phyloP scores from a whole-genome alignment of 129 eudicot genomes.

The Chrysanthemum lavandulifolium region DNA sequence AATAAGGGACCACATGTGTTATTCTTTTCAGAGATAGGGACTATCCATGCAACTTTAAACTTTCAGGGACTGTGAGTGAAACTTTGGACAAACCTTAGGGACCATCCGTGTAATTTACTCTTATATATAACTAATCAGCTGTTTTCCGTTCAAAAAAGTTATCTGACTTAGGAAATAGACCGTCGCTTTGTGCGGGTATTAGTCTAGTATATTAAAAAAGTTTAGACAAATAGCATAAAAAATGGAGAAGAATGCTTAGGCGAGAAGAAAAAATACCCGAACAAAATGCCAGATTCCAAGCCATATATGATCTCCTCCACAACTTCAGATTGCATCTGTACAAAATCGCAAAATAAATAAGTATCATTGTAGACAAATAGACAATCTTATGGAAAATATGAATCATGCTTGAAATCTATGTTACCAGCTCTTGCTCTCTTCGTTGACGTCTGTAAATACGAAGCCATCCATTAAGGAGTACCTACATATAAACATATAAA shows the following conservation, averaged over 20 bases:
- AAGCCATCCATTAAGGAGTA: constrained; percentile 93
- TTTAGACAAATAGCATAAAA: neutral
- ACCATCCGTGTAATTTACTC: too few relatives aligned
- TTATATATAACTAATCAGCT: neutral
- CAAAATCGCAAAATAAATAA: constrained; percentile 19
- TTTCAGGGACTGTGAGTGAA: too few relatives aligned
- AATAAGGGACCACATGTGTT: too few relatives aligned
- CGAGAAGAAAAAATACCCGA: constrained; percentile 58
- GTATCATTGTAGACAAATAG: constrained; percentile 4
- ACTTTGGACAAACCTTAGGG: too few relatives aligned
- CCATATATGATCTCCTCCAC: constrained; percentile 96
- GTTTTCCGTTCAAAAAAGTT: neutral
- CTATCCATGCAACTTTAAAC: too few relatives aligned
- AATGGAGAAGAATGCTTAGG: neutral
- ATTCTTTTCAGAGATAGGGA: too few relatives aligned
- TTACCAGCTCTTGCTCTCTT: constrained; percentile 95
- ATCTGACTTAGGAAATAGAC: neutral
- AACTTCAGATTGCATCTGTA: constrained; percentile 97
- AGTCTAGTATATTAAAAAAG: neutral
- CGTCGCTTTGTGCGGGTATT: too few relatives aligned
- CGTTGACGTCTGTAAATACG: constrained; percentile 93
- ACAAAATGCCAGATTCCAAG: constrained; percentile 94
- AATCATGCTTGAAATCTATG: neutral
- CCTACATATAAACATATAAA: constrained; percentile 42
- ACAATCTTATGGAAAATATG: neutral